Conservation (phyloP, 352 stramenopile genomes). For the Pythium vanterpoolii region DNA sequence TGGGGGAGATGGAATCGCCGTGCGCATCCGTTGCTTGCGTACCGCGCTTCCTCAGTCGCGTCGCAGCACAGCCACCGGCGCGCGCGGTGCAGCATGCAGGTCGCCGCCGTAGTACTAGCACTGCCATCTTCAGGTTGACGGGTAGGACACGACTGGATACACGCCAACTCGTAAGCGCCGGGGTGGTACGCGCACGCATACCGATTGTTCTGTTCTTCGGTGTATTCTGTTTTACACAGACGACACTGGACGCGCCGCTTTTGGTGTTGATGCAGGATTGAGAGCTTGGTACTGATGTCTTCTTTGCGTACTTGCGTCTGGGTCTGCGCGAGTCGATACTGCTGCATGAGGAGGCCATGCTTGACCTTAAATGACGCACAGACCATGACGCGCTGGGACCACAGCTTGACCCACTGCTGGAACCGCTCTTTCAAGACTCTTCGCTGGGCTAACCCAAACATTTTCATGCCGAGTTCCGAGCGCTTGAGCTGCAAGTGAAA, state of each 20-base stretch:
- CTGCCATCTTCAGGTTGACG: slow-evolving; percentile 15
- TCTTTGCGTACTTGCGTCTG: slow-evolving; percentile 5
- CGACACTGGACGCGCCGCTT: slow-evolving; percentile 49
- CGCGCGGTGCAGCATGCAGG: slow-evolving; percentile 71
- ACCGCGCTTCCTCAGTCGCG: slow-evolving; percentile 61
- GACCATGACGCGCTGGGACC: slow-evolving; percentile 50
- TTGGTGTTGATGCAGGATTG: slow-evolving; percentile 61
- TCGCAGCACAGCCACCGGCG: slow-evolving; percentile 77
- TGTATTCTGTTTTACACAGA: slow-evolving; percentile 61
- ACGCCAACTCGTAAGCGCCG: slow-evolving; percentile 60
- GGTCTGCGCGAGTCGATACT: slow-evolving; percentile 35
- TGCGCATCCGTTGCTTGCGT: slow-evolving; percentile 58
- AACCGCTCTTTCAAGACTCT: slow-evolving; percentile 45
- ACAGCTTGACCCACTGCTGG: slow-evolving; percentile 57
- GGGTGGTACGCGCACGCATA: slow-evolving; percentile 67
- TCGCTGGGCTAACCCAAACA: slow-evolving; percentile 43
- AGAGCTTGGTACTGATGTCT: slow-evolving; percentile 32
- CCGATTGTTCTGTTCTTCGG: slow-evolving; percentile 67
- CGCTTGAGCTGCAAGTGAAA: slow-evolving; percentile 43
- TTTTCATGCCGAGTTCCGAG: slow-evolving; percentile 43
- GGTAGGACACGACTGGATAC: slow-evolving; percentile 47
- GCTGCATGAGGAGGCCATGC: slow-evolving; percentile 53
- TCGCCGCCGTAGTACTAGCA: slow-evolving; percentile 6
- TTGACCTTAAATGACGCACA: slow-evolving; percentile 67
- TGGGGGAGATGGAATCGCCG: slow-evolving; percentile 57